Evolutionary conservation across 2,329 filamentous ascomycete species (phyloP), one percentile per base, ranked within the genome.

Genomic region (Colletotrichum aenigma): DNA sequence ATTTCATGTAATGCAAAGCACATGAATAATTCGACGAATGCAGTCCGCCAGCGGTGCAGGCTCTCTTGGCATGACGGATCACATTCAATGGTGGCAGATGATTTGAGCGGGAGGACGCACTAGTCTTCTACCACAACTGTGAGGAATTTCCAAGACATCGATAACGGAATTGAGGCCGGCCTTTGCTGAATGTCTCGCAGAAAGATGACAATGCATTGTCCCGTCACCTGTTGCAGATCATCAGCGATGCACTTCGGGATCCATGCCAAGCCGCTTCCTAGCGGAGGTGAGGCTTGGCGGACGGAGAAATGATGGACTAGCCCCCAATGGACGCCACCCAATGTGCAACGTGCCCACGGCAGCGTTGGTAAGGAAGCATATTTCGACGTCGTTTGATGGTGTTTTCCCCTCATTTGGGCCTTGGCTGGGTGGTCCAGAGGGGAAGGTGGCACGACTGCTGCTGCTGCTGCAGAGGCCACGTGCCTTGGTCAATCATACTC

Each of bases 291-390:
- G 52, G 43, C 71, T 74, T 76, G 62, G 62, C 75, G 18, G n/a
- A 43, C 6, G 30, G 66, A 26, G 28, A 34, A 9, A 36, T 56
- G 16, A 38, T 68, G 43, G 43, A 32, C 52, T 36, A 21, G 60
- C 56, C 66, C 66, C 75, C 76, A 73, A 78, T 77, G 60, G 72
- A 75, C 61, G 71, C 43, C 66, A 36, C 26, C n/a, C 10, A 32
- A 60, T 69, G 61, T 4, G 28, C 26, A 77, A 78, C 72, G 77
- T 78, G 77, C 43, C 58, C 26, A 8, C 16, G 18, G 64, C 32
- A 60, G 7, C 16, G 32, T 65, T 26, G 28, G 28, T 34, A 64
- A 56, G 56, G 64, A 76, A 65, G 70, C 56, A 30, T 73, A 73
- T 48, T 69, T 52, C 70, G 73, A 76, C 65, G 70, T 65, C 70